A percentile compares a stretch with the other conserved stretches of the same genome.
Evolutionary conservation across 805 yeast genomes (phyloP).

Genomic region (Myxozyma geophila): DNA sequence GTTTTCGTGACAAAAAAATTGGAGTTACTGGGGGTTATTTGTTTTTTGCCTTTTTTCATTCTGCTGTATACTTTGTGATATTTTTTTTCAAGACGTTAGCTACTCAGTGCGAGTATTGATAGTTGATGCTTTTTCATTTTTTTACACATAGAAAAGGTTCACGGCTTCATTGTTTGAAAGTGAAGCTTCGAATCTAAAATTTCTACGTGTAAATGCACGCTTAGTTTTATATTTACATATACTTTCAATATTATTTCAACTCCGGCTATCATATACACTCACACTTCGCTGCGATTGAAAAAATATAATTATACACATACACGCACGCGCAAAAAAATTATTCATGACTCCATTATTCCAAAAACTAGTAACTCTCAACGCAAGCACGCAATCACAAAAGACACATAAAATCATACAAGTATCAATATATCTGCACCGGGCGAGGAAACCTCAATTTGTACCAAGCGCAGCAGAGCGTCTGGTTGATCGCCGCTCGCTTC

Average conservation of each 20-base stretch:
- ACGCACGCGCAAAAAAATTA: no score
- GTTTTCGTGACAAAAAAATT: not conserved
- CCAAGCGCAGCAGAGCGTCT: conserved; percentile 3
- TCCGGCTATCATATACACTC: no score
- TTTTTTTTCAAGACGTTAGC: not conserved
- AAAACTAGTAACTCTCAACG: not conserved
- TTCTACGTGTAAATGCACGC: no score
- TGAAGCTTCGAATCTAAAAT: no score
- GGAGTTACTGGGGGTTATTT: not conserved
- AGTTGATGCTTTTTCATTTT: not conserved
- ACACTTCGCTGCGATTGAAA: no score
- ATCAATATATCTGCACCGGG: not conserved
- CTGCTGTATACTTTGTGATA: not conserved
- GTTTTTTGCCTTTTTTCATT: not conserved
- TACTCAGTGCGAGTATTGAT: not conserved
- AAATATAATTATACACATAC: no score
- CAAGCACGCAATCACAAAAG: no score
- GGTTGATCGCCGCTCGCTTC: not conserved
- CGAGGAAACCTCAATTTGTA: not conserved
- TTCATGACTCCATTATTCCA: not conserved
- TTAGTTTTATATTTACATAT: no score
- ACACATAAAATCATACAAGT: not conserved
- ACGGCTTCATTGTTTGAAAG: no score
- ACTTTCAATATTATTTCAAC: no score
- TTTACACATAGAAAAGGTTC: no score